These are phyloP conservation scores for Chlamydomonas schloesseri DNA, from an alignment of 139 green algal species.

Conservation along the genomic window DNA sequence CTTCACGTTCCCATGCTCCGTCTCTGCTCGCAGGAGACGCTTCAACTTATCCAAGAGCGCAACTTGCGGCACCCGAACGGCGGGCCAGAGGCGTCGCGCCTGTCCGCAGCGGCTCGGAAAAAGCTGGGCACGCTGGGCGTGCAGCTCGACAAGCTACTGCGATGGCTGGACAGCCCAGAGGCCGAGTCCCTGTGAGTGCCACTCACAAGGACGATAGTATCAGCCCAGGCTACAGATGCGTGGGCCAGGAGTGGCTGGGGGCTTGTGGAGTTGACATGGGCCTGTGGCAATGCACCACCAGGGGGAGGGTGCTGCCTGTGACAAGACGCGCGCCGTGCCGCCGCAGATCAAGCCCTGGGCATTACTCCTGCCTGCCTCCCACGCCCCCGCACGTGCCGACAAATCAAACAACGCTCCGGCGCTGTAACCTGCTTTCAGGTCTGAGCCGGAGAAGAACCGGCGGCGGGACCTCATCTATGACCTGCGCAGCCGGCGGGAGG, in stretches of 20 bases:
- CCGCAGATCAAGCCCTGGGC: too few species aligned
- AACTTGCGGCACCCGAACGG: constrained; percentile 78
- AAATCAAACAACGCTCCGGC: too few species aligned
- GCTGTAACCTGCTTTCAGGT: constrained; percentile 56
- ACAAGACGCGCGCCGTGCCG: too few species aligned
- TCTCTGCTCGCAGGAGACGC: neutral
- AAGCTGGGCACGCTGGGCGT: constrained; percentile 86
- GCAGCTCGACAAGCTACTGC: constrained; percentile 73
- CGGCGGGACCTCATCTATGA: constrained; percentile 80
- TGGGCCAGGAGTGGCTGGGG: neutral
- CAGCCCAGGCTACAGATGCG: too few species aligned
- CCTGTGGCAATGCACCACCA: too few species aligned
- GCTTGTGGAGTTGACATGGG: too few species aligned
- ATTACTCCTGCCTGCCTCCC: too few species aligned
- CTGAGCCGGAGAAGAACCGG: constrained; percentile 87
- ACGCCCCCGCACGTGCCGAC: too few species aligned
- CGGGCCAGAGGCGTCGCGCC: constrained; percentile 80
- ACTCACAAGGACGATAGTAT: too few species aligned
- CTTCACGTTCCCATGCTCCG: neutral
- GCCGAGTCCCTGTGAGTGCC: constrained; percentile 69
- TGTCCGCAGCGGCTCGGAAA: constrained; percentile 82
- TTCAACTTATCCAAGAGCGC: constrained; percentile 73
- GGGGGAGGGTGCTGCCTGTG: too few species aligned
- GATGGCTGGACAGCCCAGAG: constrained; percentile 68
- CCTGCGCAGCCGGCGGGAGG: constrained; percentile 77